phyloP scores from a whole-genome alignment of 495 filamentous ascomycete genomes.

The Cercophora samala region DNA sequence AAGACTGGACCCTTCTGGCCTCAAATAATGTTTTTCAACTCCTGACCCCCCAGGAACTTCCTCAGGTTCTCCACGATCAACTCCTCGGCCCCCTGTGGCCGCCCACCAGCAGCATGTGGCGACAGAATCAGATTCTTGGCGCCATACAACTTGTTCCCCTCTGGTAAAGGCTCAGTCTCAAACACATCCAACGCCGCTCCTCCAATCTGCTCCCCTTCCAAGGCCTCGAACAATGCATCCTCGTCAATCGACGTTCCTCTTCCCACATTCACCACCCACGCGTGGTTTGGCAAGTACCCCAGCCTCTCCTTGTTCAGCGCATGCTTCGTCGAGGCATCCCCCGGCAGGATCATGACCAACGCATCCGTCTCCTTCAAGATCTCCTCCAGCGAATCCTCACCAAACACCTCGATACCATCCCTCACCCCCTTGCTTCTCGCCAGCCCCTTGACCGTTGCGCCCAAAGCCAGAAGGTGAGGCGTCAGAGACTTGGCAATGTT shows the following conservation, averaged over 20 bases:
- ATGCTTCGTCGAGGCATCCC: slow-evolving; percentile 62
- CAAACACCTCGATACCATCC: slow-evolving; percentile 51
- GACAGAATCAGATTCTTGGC: slow-evolving; percentile 41
- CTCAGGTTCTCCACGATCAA: slow-evolving; percentile 54
- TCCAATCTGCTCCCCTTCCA: slow-evolving; percentile 64
- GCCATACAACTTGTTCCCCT: slow-evolving; percentile 37
- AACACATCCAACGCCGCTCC: slow-evolving; percentile 75
- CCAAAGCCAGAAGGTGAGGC: slow-evolving; percentile 59
- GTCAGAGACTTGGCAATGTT: slow-evolving; percentile 78
- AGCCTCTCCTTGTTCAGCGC: slow-evolving; percentile 66
- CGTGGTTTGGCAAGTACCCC: slow-evolving; percentile 69
- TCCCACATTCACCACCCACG: slow-evolving; percentile 80
- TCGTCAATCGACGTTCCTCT: slow-evolving; percentile 78
- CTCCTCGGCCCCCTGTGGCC: slow-evolving; percentile 52
- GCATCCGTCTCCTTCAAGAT: slow-evolving; percentile 67
- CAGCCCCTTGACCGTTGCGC: slow-evolving; percentile 45
- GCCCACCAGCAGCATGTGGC: slow-evolving; percentile 49
- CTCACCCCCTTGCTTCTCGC: slow-evolving; percentile 57
- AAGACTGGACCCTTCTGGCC: background rate
- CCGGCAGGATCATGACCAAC: slow-evolving; percentile 72
- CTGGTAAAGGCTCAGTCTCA: slow-evolving; percentile 64
- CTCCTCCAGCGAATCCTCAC: slow-evolving; percentile 47
- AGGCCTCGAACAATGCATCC: slow-evolving; percentile 67
- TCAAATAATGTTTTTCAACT: slow-evolving; percentile 51
- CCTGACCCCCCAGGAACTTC: slow-evolving; percentile 50